Evolutionary conservation across 305 asterid genomes (phyloP), one percentile per base, ranked within the genome.

Genomic region (Rubia balearica): DNA sequence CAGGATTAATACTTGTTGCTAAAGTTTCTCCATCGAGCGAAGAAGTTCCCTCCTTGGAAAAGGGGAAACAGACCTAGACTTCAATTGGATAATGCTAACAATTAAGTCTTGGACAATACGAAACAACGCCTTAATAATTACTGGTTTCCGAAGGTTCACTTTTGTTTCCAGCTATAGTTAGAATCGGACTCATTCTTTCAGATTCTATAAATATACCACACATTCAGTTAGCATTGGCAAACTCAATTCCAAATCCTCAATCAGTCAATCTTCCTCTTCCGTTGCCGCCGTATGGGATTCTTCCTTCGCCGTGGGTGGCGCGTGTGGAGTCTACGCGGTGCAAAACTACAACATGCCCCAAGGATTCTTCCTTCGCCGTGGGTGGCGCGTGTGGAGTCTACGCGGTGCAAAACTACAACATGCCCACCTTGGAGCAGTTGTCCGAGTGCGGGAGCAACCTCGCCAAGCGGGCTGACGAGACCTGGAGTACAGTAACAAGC

Each of bases 351-450:
- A n/a, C n/a, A n/a, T n/a, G n/a, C n/a, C n/a, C n/a, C n/a, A n/a
- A n/a, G 30, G 49, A 40, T 3, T 33, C 46, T 64, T n/a, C 83
- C 16, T 75, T 82, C 45, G 71, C 79, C 82, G 53, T 76, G 22
- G 84, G 86, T 7, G 75, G 79, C n/a, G 21, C 79, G 1, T 74
- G 75, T 46, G 88, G 84, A 10, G 79, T 74, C 17, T 73, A 81
- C 27, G 63, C 77, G 5, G 83, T 80, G 13, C 88, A 85, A 73
- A 80, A 71, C 30, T 78, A 83, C 72, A 64, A 45, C 41, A 16
- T 83, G 6, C 83, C 88, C 33, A 73, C 53, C 70, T 71, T 81
- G n/a, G 73, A 48, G 49, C 75, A 77, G 41, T 7, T 83, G 76
- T 45, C 66, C 1, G 30, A 36, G 19, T 68, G 61, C 5, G 42